Base-by-base conservation (phyloP, 2,329 filamentous ascomycete genomes). In the Pleomassaria siparia region DNA sequence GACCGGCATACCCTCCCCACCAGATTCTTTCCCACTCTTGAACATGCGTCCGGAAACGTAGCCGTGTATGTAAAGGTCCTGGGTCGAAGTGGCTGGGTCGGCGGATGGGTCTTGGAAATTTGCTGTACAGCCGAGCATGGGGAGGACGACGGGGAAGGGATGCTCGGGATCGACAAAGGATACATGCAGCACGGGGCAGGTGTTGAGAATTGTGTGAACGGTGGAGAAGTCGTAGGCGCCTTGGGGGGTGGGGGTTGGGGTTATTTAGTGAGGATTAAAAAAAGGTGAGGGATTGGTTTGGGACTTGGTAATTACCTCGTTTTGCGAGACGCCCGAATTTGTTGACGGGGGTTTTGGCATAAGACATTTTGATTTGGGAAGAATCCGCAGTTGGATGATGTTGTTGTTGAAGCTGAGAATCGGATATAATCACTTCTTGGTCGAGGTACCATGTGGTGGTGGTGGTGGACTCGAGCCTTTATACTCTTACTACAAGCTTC, bases 11-110 rank as follows among this genome's bases (percentile, higher is more conserved):
- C 64, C 64, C 20, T 75, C 60, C 7, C 70, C 50, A 7, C 29
- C 67, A 6, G 26, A 37, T 1, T 55, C 40, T 33, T 59, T 57
- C 10, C 47, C 47, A 6, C 26, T 47, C 39, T 50, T 43, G 53
- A 92, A 87, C 26, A 96, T 76, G 7, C 90, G 86, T 1, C 85
- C 56, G 5, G 61, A 60, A 2, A 67, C 53, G 43, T 64, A 67
- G 46, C 67, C 67, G 50, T 71, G 67, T 26, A 71, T 55, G 42
- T 71, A 71, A 5, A 71, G 33, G 26, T 65, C 51, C 26, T 63
- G 60, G 4, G 33, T 12, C 2, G 46, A 45, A 52, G 42, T 49
- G 20, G 87, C 79, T 48, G 91, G 85, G 4, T 90, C 76, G 0
- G 85, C 83, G 42, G 80, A 77, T 13, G 40, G 56, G 15, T 80